A percentile compares a stretch with the other conserved stretches of the same genome.
These are phyloP conservation scores for Pleurotus cornucopiae DNA, from an alignment of 768 basidiomycete species.

Conservation along the genomic window DNA sequence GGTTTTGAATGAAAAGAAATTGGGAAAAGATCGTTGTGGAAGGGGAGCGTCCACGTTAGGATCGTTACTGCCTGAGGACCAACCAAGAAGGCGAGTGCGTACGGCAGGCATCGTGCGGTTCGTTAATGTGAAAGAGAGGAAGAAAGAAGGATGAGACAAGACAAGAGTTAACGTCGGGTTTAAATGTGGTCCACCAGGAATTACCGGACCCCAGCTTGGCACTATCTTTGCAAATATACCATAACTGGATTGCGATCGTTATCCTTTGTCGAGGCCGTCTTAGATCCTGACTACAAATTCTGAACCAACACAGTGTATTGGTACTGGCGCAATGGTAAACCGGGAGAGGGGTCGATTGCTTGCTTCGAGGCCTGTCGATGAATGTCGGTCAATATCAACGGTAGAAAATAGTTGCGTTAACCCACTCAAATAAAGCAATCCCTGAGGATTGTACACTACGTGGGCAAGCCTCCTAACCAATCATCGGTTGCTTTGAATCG, in stretches of 20 bases:
- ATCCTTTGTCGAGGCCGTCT: constrained; percentile 3
- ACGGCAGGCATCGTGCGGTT: constrained; percentile 7
- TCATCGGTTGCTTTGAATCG: no score
- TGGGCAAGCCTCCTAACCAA: no score
- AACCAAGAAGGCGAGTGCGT: constrained; percentile 8
- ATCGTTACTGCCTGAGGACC: constrained; percentile 6
- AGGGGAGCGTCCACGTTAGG: constrained; percentile 1
- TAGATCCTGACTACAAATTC: constrained; percentile 5
- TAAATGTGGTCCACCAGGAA: neutral
- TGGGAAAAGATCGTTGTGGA: constrained; percentile 6
- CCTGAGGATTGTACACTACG: no score
- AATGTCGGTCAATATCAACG: no score
- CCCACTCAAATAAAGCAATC: no score
- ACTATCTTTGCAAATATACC: constrained; percentile 4
- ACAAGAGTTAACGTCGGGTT: neutral
- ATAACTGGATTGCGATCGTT: neutral
- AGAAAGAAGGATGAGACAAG: neutral
- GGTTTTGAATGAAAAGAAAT: neutral
- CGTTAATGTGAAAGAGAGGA: neutral
- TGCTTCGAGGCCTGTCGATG: no score
- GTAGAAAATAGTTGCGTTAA: no score
- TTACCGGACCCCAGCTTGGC: constrained; percentile 3
- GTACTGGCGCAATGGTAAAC: neutral
- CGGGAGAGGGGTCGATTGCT: no score
- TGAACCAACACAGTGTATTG: neutral